A percentile compares a stretch with the other conserved stretches of the same genome.
Conservation (phyloP, 805 yeast species). For the Candida ponderosae region DNA sequence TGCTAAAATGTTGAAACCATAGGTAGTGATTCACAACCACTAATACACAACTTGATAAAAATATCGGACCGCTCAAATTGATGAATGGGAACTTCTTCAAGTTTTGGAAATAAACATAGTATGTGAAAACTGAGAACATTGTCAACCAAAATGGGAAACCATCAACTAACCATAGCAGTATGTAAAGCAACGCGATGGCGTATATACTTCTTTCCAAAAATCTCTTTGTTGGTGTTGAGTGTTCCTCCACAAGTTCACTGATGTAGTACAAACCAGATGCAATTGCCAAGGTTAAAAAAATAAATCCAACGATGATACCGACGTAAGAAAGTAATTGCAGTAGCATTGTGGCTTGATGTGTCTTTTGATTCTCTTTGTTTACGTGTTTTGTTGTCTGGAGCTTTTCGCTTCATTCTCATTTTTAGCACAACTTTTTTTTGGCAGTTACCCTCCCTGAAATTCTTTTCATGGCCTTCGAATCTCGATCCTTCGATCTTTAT, state of each 20-base stretch:
- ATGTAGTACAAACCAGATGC: slow-evolving; percentile 91
- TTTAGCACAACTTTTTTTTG: no score
- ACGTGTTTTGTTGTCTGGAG: no score
- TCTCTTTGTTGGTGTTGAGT: slow-evolving; percentile 75
- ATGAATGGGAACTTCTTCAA: slow-evolving; percentile 80
- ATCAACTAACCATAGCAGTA: slow-evolving; percentile 63
- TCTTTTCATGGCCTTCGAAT: no score
- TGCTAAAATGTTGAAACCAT: slow-evolving; percentile 83
- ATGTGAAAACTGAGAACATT: slow-evolving; percentile 60
- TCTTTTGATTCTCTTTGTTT: no score
- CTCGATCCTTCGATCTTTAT: no score
- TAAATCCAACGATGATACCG: slow-evolving; percentile 56
- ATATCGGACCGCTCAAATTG: slow-evolving; percentile 60
- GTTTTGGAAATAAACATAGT: slow-evolving; percentile 69
- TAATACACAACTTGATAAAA: slow-evolving; percentile 60
- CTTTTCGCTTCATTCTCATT: no score
- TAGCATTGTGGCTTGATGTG: slow-evolving; percentile 37
- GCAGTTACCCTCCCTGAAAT: no score
- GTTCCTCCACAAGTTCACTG: slow-evolving; percentile 90
- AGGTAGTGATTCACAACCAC: slow-evolving; percentile 76
- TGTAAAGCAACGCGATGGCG: slow-evolving; percentile 44
- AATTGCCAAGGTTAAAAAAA: slow-evolving; percentile 54
- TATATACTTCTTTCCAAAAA: slow-evolving; percentile 58
- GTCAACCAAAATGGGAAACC: slow-evolving; percentile 69
- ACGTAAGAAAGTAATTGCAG: slow-evolving; percentile 48